These are phyloP conservation scores for Scutellaria barbata DNA, from an alignment of 257 asterid species.

Conservation along the genomic window DNA sequence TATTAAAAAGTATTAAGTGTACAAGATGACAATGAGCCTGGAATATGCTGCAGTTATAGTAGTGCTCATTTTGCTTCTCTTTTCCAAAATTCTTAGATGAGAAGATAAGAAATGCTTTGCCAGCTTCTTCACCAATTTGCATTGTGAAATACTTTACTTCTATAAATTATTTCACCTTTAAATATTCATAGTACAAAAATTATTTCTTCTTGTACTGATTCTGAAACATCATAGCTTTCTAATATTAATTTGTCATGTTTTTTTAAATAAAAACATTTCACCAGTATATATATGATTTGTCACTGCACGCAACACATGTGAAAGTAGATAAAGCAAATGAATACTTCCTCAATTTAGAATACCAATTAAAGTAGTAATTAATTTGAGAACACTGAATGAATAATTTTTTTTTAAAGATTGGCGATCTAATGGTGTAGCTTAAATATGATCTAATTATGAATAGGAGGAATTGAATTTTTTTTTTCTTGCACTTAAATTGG, in stretches of 20 bases:
- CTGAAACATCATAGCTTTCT: not conserved
- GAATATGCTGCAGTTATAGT: slow-evolving; percentile 40
- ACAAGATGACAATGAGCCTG: slow-evolving; percentile 34
- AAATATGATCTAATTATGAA: no score
- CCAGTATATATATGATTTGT: no score
- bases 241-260: not conserved
- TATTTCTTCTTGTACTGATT: slow-evolving; percentile 1
- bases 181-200: slow-evolving; percentile 27
- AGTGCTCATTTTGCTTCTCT: slow-evolving; percentile 38
- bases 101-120: slow-evolving; percentile 35
- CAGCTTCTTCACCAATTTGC: slow-evolving; percentile 26
- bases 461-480: no score
- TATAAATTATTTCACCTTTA: slow-evolving; percentile 22
- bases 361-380: no score
- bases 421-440: no score
- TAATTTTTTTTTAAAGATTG: no score
- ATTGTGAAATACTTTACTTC: slow-evolving; percentile 36
- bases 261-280: no score
- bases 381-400: no score
- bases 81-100: slow-evolving; percentile 37
- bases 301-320: no score
- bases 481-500: no score
- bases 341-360: no score
- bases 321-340: no score
- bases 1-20: slow-evolving; percentile 30